A percentile compares a stretch with the other conserved stretches of the same genome.
phyloP scores from a whole-genome alignment of 139 green algal species.

The Chlorella sp. region DNA sequence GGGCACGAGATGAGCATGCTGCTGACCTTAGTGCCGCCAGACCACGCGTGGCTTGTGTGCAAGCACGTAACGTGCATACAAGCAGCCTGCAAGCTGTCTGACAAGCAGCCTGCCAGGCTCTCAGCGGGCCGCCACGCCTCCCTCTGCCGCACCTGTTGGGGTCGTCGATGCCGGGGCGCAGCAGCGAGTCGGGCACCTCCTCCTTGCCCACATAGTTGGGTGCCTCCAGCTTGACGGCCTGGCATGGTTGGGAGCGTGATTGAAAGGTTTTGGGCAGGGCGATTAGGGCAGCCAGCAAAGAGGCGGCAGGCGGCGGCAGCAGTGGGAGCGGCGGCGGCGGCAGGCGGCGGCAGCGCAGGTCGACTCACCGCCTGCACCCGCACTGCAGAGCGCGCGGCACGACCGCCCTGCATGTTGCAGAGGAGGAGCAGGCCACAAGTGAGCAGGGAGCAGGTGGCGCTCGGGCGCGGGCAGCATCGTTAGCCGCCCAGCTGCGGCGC shows the following conservation, averaged over 20 bases:
- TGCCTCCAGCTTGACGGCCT: constrained; percentile 26
- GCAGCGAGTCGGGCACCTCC: constrained; percentile 54
- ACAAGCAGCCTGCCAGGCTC: too few species aligned
- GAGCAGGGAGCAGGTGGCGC: too few species aligned
- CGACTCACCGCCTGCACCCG: constrained; percentile 11
- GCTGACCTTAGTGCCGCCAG: too few species aligned
- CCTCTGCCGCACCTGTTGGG: constrained; percentile 57
- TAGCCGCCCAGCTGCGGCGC: too few species aligned
- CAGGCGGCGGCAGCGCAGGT: background rate
- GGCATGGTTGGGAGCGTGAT: background rate
- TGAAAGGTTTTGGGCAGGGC: background rate
- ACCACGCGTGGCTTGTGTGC: too few species aligned
- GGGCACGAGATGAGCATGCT: too few species aligned
- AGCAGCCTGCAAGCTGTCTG: too few species aligned
- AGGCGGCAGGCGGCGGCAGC: too few species aligned
- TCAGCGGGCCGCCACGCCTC: too few species aligned
- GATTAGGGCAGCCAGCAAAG: background rate
- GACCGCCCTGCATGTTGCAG: constrained; percentile 1
- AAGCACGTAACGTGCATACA: too few species aligned
- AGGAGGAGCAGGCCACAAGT: too few species aligned
- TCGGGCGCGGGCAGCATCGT: too few species aligned
- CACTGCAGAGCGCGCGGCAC: background rate
- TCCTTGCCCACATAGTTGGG: constrained; percentile 44
- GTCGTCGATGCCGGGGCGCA: constrained; percentile 72
- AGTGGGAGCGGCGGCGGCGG: background rate